Evolutionary conservation across 805 yeast genomes (phyloP).

Genomic region (Candida tallmaniae): DNA sequence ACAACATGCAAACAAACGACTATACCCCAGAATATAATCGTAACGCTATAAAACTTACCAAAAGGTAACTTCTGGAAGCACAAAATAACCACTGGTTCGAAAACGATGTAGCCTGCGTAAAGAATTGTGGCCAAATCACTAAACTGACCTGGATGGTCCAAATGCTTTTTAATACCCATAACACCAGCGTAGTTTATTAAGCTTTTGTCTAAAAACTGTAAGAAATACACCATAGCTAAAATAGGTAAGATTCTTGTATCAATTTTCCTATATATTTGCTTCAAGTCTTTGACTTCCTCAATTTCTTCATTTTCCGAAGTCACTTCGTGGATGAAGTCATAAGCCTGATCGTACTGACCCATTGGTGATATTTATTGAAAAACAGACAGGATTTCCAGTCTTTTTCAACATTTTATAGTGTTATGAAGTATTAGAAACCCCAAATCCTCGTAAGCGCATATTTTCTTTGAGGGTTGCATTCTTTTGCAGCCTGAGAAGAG

Average conservation of each 20-base stretch:
- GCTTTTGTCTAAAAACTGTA: conserved; percentile 59
- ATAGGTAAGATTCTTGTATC: conserved; percentile 47
- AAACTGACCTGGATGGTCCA: conserved; percentile 41
- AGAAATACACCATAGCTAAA: conserved; percentile 49
- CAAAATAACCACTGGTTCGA: conserved; percentile 43
- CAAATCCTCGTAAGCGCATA: conserved; percentile 6
- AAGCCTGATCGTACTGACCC: conserved; percentile 19
- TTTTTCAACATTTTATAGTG: no score
- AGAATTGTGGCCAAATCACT: conserved; percentile 51
- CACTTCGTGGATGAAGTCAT: conserved; percentile 14
- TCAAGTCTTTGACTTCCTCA: conserved; percentile 3
- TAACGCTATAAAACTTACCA: conserved; percentile 45
- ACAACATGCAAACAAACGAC: conserved; percentile 50
- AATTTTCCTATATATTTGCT: conserved; percentile 28
- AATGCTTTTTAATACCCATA: conserved; percentile 53
- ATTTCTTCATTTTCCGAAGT: conserved; percentile 1
- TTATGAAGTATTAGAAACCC: no score
- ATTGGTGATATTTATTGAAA: conserved; percentile 3
- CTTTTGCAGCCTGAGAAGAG: no score
- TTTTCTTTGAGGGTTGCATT: conserved; percentile 2
- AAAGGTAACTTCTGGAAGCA: conserved; percentile 49
- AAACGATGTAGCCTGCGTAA: conserved; percentile 49
- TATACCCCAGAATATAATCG: conserved; percentile 51
- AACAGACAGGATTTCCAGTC: no score
- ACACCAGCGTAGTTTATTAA: conserved; percentile 58